A percentile compares a stretch with the other conserved stretches of the same genome.
Evolutionary conservation across 2,329 filamentous ascomycete species (phyloP).

Genomic region (Thielaviopsis euricoi): DNA sequence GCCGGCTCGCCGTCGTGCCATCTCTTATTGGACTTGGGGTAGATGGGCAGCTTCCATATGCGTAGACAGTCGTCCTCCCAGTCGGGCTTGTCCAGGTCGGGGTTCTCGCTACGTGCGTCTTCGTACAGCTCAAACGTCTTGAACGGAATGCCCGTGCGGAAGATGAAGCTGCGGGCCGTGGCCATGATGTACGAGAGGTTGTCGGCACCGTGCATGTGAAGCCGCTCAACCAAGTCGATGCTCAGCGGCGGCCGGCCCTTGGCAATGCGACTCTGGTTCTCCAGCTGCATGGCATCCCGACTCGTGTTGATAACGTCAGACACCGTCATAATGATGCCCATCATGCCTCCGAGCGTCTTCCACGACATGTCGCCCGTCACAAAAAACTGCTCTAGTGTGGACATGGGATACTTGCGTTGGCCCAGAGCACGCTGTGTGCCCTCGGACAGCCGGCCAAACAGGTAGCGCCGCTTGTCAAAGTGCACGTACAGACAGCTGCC

Average conservation of each 20-base stretch:
- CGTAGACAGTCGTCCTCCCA: conserved; percentile 62
- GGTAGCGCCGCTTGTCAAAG: conserved; percentile 66
- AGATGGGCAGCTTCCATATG: conserved; percentile 67
- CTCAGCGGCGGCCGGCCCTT: conserved; percentile 21
- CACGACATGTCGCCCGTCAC: conserved; percentile 64
- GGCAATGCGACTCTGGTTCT: conserved; percentile 25
- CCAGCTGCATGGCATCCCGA: conserved; percentile 22
- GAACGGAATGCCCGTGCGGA: conserved; percentile 68
- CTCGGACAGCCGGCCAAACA: conserved; percentile 71
- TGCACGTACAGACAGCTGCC: conserved; percentile 65
- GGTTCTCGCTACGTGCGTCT: conserved; percentile 21
- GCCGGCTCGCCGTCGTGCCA: conserved; percentile 8
- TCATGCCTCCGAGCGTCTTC: conserved; percentile 60
- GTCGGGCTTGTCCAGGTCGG: conserved; percentile 34
- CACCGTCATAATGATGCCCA: conserved; percentile 72
- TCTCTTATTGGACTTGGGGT: conserved; percentile 17
- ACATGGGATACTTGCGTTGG: conserved; percentile 48
- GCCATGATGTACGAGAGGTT: conserved; percentile 71
- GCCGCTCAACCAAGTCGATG: conserved; percentile 16
- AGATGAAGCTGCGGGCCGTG: conserved; percentile 71
- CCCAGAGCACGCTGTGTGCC: conserved; percentile 65
- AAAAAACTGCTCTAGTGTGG: conserved; percentile 61
- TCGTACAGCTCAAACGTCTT: conserved; percentile 47
- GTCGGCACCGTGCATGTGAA: conserved; percentile 61
- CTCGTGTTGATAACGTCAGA: conserved; percentile 46